Percentiles rank a stretch among this genome's conserved stretches.
Evolutionary conservation across 441 rosid species (phyloP).

Genomic region (Kokia cookei): DNA sequence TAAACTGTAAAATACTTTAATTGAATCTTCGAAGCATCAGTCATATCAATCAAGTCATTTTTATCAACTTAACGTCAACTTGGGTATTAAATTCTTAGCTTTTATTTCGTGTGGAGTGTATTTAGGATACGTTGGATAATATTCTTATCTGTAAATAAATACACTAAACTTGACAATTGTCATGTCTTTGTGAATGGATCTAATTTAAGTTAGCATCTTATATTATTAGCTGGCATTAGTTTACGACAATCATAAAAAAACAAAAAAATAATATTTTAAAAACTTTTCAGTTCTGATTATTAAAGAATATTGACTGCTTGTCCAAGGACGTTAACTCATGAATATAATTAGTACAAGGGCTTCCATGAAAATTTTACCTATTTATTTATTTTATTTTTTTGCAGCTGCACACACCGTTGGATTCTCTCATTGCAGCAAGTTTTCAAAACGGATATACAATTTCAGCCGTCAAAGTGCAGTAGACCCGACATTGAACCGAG

Average conservation of each 20-base stretch:
- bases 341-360: not conserved
- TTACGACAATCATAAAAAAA: not conserved
- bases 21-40: too few relatives aligned
- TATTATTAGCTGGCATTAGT: not conserved
- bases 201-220: not conserved
- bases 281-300: not conserved
- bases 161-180: not conserved
- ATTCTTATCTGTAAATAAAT: not conserved
- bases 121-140: not conserved
- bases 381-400: not conserved
- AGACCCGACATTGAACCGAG: conserved; percentile 61
- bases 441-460: conserved; percentile 59
- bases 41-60: too few relatives aligned
- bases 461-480: conserved; percentile 46
- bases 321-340: not conserved
- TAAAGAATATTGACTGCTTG: not conserved
- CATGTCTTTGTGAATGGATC: not conserved
- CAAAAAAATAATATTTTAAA: not conserved
- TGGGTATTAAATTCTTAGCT: too few relatives aligned
- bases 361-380: not conserved
- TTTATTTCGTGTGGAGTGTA: too few relatives aligned
- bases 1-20: too few relatives aligned
- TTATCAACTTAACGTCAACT: too few relatives aligned
- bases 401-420: conserved; percentile 88
- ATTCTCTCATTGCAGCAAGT: conserved; percentile 69